Percentiles rank a stretch among this genome's conserved stretches.
These are phyloP conservation scores for Pichia ethanolica DNA, from an alignment of 805 yeast genomes.

Conservation along the genomic window DNA sequence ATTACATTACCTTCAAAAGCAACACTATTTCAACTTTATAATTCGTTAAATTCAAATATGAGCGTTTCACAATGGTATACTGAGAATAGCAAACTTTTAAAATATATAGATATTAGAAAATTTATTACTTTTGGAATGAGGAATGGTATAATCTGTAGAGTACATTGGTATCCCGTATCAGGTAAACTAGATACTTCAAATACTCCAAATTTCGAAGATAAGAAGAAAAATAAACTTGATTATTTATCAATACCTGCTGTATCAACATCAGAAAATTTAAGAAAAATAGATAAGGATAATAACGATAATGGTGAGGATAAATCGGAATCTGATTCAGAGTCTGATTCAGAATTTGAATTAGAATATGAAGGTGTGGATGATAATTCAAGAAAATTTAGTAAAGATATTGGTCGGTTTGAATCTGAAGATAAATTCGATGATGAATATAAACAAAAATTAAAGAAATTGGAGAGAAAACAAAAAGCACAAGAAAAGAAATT, in stretches of 20 bases:
- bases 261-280: too few relatives aligned
- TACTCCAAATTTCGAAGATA: not conserved
- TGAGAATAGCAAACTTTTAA: slow-evolving; percentile 50
- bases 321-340: too few relatives aligned
- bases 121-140: slow-evolving; percentile 83
- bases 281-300: too few relatives aligned
- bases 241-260: too few relatives aligned
- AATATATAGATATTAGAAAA: slow-evolving; percentile 71
- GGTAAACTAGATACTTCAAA: slow-evolving; percentile 32
- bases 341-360: not conserved
- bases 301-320: not conserved
- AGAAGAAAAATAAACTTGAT: not conserved
- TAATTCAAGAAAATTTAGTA: not conserved
- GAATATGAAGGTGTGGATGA: not conserved
- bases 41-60: slow-evolving; percentile 71
- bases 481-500: slow-evolving; percentile 31
- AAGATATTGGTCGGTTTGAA: slow-evolving; percentile 2
- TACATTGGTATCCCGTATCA: slow-evolving; percentile 66
- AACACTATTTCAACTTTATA: slow-evolving; percentile 61
- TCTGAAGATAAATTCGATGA: slow-evolving; percentile 3
- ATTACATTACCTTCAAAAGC: slow-evolving; percentile 52
- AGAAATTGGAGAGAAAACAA: slow-evolving; percentile 8
- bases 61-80: slow-evolving; percentile 76
- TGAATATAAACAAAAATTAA: slow-evolving; percentile 13
- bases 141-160: slow-evolving; percentile 74